phyloP scores from a whole-genome alignment of 108 stramenopile species.

The Heterococcus sp. region DNA sequence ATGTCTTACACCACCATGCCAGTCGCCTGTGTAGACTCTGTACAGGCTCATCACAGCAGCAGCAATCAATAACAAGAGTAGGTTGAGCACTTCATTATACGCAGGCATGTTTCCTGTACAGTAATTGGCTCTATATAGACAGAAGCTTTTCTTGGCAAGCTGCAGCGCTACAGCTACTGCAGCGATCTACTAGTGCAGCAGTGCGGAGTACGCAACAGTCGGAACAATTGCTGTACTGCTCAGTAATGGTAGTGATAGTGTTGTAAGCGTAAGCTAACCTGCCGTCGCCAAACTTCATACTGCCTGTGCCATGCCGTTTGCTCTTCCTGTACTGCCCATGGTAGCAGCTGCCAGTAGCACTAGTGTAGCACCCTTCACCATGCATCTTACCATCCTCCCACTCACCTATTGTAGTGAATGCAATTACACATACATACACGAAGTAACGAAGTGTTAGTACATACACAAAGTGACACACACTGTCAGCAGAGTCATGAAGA shows the following conservation, averaged over 20 bases:
- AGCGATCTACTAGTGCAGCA: background rate
- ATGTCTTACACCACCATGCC: slow-evolving; percentile 14
- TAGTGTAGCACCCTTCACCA: slow-evolving; percentile 32
- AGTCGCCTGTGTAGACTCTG: slow-evolving; percentile 4
- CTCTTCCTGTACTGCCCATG: slow-evolving; percentile 5
- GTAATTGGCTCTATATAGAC: background rate
- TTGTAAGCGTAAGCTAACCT: background rate
- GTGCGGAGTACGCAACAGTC: background rate
- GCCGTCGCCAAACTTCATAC: background rate
- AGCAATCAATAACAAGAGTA: background rate
- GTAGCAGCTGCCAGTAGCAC: slow-evolving; percentile 20
- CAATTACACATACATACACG: no score
- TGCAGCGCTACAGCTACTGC: background rate
- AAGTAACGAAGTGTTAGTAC: no score
- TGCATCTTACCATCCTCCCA: slow-evolving; percentile 31
- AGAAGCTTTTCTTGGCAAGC: background rate
- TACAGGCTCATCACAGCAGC: background rate
- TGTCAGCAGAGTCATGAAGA: no score
- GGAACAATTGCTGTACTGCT: background rate
- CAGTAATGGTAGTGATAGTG: no score
- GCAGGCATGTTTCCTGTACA: background rate
- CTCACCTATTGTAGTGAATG: no score
- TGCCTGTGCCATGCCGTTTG: background rate
- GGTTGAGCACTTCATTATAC: background rate
- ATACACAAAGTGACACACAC: no score